These are phyloP conservation scores for Ceratobasidium sp. DNA, from an alignment of 1,284 basidiomycete species.

Conservation along the genomic window DNA sequence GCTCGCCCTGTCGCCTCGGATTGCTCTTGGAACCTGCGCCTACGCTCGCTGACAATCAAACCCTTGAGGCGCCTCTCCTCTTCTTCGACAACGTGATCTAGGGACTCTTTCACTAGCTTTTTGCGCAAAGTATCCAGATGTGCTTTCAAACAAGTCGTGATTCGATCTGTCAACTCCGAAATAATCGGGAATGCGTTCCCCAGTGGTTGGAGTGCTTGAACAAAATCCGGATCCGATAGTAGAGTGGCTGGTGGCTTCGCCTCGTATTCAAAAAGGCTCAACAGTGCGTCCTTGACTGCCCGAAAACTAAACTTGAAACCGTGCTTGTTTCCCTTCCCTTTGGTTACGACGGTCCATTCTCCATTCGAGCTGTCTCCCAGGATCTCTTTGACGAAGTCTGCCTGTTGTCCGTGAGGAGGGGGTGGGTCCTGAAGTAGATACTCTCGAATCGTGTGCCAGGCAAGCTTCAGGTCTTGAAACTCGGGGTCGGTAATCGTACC, in stretches of 20 bases:
- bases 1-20: background rate
- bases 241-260: background rate
- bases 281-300: background rate
- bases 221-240: constrained; percentile 6
- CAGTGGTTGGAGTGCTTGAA: background rate
- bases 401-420: background rate
- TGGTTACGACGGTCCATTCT: background rate
- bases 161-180: background rate
- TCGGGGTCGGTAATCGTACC: background rate
- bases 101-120: background rate
- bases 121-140: background rate
- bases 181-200: background rate
- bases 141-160: constrained; percentile 1
- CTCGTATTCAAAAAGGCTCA: background rate
- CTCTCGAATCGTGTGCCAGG: constrained; percentile 18
- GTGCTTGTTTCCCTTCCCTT: background rate
- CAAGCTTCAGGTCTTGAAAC: constrained; percentile 25
- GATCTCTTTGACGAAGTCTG: background rate
- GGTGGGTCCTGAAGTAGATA: background rate
- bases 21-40: background rate
- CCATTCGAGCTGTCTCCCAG: background rate
- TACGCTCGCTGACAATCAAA: background rate
- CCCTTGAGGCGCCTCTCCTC: background rate
- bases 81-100: background rate
- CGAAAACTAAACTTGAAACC: background rate